A percentile compares a stretch with the other conserved stretches of the same genome.
phyloP scores from a whole-genome alignment of 768 basidiomycete species.

The Naganishia vaughanmartiniae region DNA sequence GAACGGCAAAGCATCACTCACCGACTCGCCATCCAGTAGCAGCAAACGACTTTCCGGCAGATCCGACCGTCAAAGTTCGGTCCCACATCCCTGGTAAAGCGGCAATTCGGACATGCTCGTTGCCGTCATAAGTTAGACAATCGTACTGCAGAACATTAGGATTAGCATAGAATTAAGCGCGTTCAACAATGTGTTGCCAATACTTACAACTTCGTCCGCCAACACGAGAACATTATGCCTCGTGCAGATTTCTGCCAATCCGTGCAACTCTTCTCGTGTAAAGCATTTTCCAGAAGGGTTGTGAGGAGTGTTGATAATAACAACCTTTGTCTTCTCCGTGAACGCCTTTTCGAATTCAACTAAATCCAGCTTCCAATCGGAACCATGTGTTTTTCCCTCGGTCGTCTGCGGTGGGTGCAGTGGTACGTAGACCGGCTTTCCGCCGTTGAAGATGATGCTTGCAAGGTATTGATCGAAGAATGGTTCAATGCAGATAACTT shows the following conservation, averaged over 20 bases:
- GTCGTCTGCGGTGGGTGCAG: slow-evolving; percentile 73
- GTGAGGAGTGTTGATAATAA: slow-evolving; percentile 93
- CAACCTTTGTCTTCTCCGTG: slow-evolving; percentile 86
- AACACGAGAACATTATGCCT: slow-evolving; percentile 90
- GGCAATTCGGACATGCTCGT: slow-evolving; percentile 87
- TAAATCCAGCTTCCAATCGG: slow-evolving; percentile 86
- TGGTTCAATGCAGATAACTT: slow-evolving; percentile 98
- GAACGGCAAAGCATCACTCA: slow-evolving; percentile 29
- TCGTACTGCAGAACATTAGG: slow-evolving; percentile 68
- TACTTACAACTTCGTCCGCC: slow-evolving; percentile 89
- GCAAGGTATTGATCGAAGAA: slow-evolving; percentile 96
- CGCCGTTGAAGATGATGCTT: slow-evolving; percentile 89
- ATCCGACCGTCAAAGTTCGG: slow-evolving; percentile 89
- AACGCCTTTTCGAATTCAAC: slow-evolving; percentile 84
- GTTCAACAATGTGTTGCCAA: background rate
- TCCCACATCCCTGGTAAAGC: slow-evolving; percentile 98
- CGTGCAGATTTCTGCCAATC: slow-evolving; percentile 80
- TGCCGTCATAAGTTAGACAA: slow-evolving; percentile 79
- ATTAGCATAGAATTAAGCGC: background rate
- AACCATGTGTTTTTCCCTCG: slow-evolving; percentile 55
- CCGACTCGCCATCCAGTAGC: slow-evolving; percentile 92
- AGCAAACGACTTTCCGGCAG: slow-evolving; percentile 97
- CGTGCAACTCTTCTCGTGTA: slow-evolving; percentile 72
- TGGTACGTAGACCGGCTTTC: slow-evolving; percentile 88
- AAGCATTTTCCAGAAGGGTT: slow-evolving; percentile 99